Percentiles rank a stretch among this genome's conserved stretches.
Evolutionary conservation across 1,139 yeast species (phyloP).

Genomic region (Nakaseomyces sp.): DNA sequence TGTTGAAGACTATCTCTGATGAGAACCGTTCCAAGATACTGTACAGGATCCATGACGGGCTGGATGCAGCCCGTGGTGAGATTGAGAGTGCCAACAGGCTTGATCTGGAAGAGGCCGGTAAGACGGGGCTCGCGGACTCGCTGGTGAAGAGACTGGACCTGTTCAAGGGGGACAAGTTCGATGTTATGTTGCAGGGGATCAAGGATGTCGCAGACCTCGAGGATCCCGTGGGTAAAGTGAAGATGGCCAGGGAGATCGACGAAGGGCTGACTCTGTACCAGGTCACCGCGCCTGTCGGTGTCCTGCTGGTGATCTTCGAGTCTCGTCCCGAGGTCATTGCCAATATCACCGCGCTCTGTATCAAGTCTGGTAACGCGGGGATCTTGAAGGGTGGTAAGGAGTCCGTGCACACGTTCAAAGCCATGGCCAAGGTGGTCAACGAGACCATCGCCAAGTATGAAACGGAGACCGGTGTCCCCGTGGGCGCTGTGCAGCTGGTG

Average conservation of each 20-base stretch:
- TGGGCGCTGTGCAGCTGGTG: constrained; percentile 73
- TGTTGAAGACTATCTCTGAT: constrained; percentile 66
- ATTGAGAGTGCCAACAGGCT: constrained; percentile 64
- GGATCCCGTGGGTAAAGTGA: constrained; percentile 84
- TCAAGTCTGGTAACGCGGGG: constrained; percentile 93
- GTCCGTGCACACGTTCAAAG: constrained; percentile 71
- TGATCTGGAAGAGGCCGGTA: constrained; percentile 65
- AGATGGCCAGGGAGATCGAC: constrained; percentile 76
- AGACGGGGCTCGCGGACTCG: constrained; percentile 52
- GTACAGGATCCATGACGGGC: constrained; percentile 58
- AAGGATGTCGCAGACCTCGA: constrained; percentile 79
- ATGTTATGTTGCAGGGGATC: constrained; percentile 89
- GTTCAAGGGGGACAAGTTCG: constrained; percentile 74
- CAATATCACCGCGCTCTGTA: constrained; percentile 88
- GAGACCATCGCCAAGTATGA: constrained; percentile 40
- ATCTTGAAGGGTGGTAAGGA: constrained; percentile 97
- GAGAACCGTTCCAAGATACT: constrained; percentile 69
- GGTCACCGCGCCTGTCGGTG: constrained; percentile 92
- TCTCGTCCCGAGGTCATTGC: constrained; percentile 98
- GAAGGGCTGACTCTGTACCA: constrained; percentile 76
- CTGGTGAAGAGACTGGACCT: constrained; percentile 78
- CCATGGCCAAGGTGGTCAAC: constrained; percentile 67
- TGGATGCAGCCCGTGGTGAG: constrained; percentile 46
- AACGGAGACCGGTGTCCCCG: constrained; percentile 59
- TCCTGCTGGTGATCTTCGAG: constrained; percentile 83